Evolutionary conservation across 2,329 filamentous ascomycete species (phyloP).

Genomic region (Ophiostoma novo-ulmi): DNA sequence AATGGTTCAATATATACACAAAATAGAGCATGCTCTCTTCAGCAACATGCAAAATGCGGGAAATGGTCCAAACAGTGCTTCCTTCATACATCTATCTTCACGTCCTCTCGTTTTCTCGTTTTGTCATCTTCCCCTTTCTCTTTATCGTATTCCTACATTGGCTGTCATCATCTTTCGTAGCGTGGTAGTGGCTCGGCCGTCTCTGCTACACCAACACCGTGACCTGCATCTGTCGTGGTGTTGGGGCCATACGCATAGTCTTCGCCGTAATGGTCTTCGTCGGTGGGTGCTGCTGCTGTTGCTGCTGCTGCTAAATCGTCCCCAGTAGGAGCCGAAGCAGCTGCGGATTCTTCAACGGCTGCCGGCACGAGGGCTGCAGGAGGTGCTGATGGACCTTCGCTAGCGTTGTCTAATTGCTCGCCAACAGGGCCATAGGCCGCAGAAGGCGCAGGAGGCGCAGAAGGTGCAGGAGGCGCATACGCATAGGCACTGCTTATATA

Average conservation of each 20-base stretch:
- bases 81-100: neutral
- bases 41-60: neutral
- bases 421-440: neutral
- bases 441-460: neutral
- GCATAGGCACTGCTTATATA: neutral
- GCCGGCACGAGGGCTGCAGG: neutral
- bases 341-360: neutral
- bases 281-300: neutral
- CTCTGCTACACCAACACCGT: constrained; percentile 15
- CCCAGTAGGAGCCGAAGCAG: neutral
- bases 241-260: constrained; percentile 29
- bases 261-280: constrained; percentile 29
- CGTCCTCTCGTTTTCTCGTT: neutral
- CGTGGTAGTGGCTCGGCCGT: constrained; percentile 31
- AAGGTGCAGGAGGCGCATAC: neutral
- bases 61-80: too few relatives aligned
- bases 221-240: constrained; percentile 14
- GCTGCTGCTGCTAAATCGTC: constrained; percentile 32
- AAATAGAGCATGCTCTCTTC: neutral
- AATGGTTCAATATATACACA: constrained; percentile 2
- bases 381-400: neutral
- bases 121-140: neutral
- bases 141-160: constrained; percentile 5
- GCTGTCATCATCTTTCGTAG: constrained; percentile 31
- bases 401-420: neutral